Percentiles rank a stretch among this genome's conserved stretches.
Evolutionary conservation across 345 rosid genomes (phyloP).

Genomic region (Psidium friedrichsthalianum): DNA sequence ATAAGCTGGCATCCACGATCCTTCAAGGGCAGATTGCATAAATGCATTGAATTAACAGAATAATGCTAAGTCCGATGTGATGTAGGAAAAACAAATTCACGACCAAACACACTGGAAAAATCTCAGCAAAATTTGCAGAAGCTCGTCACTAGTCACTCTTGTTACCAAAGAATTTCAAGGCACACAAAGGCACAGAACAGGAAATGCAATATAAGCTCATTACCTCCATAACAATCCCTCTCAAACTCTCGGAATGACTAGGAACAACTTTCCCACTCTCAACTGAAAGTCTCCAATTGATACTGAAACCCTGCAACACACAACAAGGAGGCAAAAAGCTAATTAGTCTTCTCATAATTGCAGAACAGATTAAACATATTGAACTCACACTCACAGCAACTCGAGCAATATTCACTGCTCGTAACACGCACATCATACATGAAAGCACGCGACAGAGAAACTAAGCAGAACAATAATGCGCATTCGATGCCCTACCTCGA

Average conservation of each 20-base stretch:
- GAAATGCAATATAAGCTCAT: not conserved
- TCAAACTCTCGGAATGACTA: slow-evolving; percentile 65
- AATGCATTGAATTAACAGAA: not conserved
- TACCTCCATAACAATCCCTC: slow-evolving; percentile 98
- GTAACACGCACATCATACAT: not conserved
- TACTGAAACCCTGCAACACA: slow-evolving; percentile 63
- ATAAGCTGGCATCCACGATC: not conserved
- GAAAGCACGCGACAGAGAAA: not conserved
- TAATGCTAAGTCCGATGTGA: not conserved
- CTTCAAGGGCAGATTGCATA: not conserved
- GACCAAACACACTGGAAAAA: not conserved
- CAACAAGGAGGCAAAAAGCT: not conserved
- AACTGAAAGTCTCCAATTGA: slow-evolving; percentile 78
- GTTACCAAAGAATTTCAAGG: not conserved
- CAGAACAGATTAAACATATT: not conserved
- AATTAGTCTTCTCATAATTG: not conserved
- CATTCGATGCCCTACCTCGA: slow-evolving; percentile 34
- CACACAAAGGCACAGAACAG: not conserved
- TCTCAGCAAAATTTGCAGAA: not conserved
- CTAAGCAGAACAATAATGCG: not conserved
- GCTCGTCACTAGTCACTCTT: not conserved
- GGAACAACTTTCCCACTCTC: slow-evolving; percentile 83
- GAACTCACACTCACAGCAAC: not conserved
- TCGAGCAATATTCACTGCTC: not conserved
- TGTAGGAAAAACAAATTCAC: not conserved